Percentiles rank a stretch among this genome's conserved stretches.
Conservation (phyloP, 2,329 filamentous ascomycete species). For the Sclerotinia glacialis region DNA sequence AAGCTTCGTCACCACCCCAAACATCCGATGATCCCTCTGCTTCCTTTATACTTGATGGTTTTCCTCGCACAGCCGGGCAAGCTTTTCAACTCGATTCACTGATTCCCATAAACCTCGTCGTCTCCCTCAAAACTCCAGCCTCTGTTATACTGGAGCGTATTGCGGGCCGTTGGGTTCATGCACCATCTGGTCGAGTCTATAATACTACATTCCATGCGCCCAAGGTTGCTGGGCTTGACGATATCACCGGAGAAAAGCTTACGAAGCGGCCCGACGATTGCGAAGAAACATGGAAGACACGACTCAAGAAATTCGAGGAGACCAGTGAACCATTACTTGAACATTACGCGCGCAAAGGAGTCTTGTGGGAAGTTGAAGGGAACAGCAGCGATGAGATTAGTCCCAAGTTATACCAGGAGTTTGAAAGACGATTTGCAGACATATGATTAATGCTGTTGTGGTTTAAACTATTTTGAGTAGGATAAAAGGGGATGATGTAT, state of each 20-base stretch:
- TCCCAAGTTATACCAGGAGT: conserved; percentile 80
- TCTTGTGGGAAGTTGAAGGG: conserved; percentile 83
- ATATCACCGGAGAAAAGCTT: conserved; percentile 84
- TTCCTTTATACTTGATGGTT: conserved; percentile 94
- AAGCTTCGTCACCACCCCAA: conserved; percentile 42
- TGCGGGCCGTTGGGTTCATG: conserved; percentile 88
- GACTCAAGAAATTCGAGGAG: conserved; percentile 81
- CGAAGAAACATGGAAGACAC: conserved; percentile 77
- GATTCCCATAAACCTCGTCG: conserved; percentile 91
- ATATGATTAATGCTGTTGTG: not conserved
- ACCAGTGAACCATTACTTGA: conserved; percentile 81
- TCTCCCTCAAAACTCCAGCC: conserved; percentile 81
- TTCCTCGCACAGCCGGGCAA: conserved; percentile 83
- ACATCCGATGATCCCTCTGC: conserved; percentile 69
- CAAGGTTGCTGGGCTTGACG: conserved; percentile 75
- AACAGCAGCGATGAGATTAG: conserved; percentile 93
- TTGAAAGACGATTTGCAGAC: conserved; percentile 68
- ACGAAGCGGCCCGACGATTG: conserved; percentile 82
- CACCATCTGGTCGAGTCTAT: conserved; percentile 86
- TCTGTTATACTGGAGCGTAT: conserved; percentile 88
- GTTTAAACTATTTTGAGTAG: not conserved
- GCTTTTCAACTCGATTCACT: conserved; percentile 73
- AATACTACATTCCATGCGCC: conserved; percentile 92
- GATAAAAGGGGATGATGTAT: conserved; percentile 7
- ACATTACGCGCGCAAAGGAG: conserved; percentile 80